Evolutionary conservation across 2,329 filamentous ascomycete genomes (phyloP).

Genomic region (Alternaria rosae): DNA sequence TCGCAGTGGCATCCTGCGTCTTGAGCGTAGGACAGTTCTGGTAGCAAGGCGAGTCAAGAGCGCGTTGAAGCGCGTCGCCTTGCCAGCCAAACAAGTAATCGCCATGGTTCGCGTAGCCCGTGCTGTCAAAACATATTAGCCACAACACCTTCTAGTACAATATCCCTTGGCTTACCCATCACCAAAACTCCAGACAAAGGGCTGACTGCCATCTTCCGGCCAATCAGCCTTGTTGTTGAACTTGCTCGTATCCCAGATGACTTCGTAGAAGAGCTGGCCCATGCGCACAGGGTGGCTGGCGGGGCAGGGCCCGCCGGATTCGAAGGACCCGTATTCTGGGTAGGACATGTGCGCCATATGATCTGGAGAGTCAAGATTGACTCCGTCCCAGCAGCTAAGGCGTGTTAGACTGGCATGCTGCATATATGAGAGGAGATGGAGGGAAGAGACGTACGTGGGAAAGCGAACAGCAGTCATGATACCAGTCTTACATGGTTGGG

Average conservation of each 20-base stretch:
- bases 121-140: constrained; percentile 19
- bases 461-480: constrained; percentile 57
- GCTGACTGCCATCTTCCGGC: constrained; percentile 41
- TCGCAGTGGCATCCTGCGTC: constrained; percentile 54
- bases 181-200: constrained; percentile 38
- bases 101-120: constrained; percentile 60
- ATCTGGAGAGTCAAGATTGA: constrained; percentile 32
- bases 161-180: constrained; percentile 42
- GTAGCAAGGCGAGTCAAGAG: constrained; percentile 47
- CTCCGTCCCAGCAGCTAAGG: constrained; percentile 32
- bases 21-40: constrained; percentile 53
- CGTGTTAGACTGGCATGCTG: background rate
- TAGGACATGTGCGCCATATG: constrained; percentile 46
- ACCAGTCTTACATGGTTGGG: constrained; percentile 49
- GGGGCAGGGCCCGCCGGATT: constrained; percentile 58
- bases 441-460: constrained; percentile 24
- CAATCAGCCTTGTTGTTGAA: constrained; percentile 36
- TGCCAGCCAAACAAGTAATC: constrained; percentile 64
- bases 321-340: constrained; percentile 33
- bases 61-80: constrained; percentile 56
- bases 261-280: constrained; percentile 36
- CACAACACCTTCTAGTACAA: background rate
- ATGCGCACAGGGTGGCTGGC: constrained; percentile 53
- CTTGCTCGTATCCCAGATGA: constrained; percentile 47
- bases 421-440: background rate